Percentiles rank a stretch among this genome's conserved stretches.
Evolutionary conservation across 1,284 basidiomycete species (phyloP).

Genomic region (Dichomitus squalens): DNA sequence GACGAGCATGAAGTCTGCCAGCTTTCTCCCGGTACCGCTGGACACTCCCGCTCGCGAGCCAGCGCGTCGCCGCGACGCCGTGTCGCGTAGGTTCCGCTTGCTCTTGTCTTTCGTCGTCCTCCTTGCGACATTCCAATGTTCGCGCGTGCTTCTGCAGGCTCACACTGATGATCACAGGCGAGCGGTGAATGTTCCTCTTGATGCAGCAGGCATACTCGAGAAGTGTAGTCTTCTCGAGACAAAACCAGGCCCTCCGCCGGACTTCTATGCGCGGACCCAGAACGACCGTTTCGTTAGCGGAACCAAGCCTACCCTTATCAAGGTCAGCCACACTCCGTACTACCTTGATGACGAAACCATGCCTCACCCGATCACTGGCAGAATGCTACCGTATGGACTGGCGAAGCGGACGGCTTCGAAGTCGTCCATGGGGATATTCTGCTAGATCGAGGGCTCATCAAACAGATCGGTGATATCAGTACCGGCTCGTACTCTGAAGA

Average conservation of each 20-base stretch:
- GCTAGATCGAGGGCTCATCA: slow-evolving; percentile 56
- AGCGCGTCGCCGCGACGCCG: background rate
- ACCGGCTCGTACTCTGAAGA: background rate
- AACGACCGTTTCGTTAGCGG: slow-evolving; percentile 72
- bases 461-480: slow-evolving; percentile 47
- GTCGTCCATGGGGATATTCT: slow-evolving; percentile 55
- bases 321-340: slow-evolving; percentile 3
- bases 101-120: background rate
- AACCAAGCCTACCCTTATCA: slow-evolving; percentile 52
- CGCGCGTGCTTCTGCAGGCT: background rate
- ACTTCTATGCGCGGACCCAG: slow-evolving; percentile 50
- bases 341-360: background rate
- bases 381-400: slow-evolving; percentile 71
- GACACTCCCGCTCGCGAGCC: background rate
- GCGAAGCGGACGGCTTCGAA: slow-evolving; percentile 51
- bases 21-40: background rate
- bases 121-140: background rate
- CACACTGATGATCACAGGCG: background rate
- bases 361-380: slow-evolving; percentile 37
- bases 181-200: slow-evolving; percentile 21
- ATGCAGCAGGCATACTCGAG: slow-evolving; percentile 31
- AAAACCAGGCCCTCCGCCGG: slow-evolving; percentile 43
- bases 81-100: background rate
- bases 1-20: background rate
- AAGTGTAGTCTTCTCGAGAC: slow-evolving; percentile 43